Evolutionary conservation across 2,329 filamentous ascomycete species (phyloP).

Genomic region (Byssochlamys sp.): DNA sequence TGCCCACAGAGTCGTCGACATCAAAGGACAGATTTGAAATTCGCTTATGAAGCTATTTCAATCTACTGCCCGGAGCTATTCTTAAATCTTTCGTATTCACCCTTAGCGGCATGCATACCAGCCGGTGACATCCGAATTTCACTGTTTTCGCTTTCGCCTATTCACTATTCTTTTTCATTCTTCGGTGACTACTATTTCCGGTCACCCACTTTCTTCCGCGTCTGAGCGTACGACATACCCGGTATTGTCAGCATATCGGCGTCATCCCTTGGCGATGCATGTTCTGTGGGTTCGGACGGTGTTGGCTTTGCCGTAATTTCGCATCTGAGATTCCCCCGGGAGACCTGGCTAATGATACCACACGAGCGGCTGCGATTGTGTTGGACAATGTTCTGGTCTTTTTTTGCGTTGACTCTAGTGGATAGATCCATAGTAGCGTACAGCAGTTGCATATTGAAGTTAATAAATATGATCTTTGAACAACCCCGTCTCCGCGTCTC

Average conservation of each 20-base stretch:
- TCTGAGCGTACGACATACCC: background rate
- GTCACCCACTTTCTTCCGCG: background rate
- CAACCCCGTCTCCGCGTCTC: background rate
- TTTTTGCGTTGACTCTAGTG: background rate
- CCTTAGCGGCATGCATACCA: background rate
- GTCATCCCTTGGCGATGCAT: background rate
- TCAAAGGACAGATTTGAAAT: slow-evolving; percentile 77
- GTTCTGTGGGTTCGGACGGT: background rate
- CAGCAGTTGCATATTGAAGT: background rate
- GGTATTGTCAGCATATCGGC: background rate
- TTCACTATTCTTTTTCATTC: slow-evolving; percentile 3
- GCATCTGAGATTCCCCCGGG: background rate
- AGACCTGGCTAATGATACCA: background rate
- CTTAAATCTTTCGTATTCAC: background rate
- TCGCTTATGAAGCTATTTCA: background rate
- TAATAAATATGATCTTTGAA: background rate
- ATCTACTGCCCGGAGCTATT: background rate
- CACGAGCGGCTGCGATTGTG: background rate
- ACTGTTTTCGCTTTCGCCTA: slow-evolving; percentile 3
- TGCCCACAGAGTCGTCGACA: slow-evolving; percentile 82
- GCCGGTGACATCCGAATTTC: background rate
- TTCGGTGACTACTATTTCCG: background rate
- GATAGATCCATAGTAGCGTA: background rate
- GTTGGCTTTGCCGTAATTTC: background rate
- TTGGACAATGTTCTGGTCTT: background rate